Evolutionary conservation across 2,329 filamentous ascomycete species (phyloP).

Genomic region (Sporothrix luriei): DNA sequence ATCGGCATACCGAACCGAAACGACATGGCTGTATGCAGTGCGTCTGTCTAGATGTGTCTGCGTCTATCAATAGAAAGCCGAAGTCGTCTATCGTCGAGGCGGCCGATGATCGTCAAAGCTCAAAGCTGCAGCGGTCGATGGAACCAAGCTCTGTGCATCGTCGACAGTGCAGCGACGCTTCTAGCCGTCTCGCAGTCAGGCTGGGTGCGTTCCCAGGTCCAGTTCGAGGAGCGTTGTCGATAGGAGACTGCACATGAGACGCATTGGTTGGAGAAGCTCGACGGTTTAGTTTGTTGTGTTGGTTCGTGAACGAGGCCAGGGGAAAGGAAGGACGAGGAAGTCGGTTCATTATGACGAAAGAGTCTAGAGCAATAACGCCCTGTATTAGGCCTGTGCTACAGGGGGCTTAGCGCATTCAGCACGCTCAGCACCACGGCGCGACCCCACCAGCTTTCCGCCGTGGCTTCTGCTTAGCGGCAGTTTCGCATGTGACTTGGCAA

Average conservation of each 20-base stretch:
- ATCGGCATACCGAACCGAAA: constrained; percentile 29
- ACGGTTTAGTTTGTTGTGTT: neutral
- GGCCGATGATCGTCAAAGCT: neutral
- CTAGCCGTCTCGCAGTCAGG: constrained; percentile 7
- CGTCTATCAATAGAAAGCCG: neutral
- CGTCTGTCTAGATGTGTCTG: neutral
- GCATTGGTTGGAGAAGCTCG: neutral
- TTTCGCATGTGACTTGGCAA: constrained; percentile 25
- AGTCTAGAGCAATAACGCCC: constrained; percentile 3
- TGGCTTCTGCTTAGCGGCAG: constrained; percentile 9
- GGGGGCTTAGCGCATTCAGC: neutral
- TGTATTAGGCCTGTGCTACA: constrained; percentile 6
- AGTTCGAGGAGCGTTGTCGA: constrained; percentile 4
- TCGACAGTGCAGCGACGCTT: constrained; percentile 2
- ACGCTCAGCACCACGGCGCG: neutral
- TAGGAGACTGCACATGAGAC: neutral
- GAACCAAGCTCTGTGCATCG: constrained; percentile 4
- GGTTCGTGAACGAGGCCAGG: neutral
- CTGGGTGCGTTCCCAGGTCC: neutral
- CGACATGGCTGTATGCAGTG: constrained; percentile 22
- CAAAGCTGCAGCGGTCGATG: neutral
- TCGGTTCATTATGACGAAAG: constrained; percentile 23
- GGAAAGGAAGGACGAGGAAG: neutral
- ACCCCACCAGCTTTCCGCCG: constrained; percentile 17
- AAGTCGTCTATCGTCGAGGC: neutral